phyloP scores from a whole-genome alignment of 495 filamentous ascomycete genomes.

The Jackrogersella multiformis region DNA sequence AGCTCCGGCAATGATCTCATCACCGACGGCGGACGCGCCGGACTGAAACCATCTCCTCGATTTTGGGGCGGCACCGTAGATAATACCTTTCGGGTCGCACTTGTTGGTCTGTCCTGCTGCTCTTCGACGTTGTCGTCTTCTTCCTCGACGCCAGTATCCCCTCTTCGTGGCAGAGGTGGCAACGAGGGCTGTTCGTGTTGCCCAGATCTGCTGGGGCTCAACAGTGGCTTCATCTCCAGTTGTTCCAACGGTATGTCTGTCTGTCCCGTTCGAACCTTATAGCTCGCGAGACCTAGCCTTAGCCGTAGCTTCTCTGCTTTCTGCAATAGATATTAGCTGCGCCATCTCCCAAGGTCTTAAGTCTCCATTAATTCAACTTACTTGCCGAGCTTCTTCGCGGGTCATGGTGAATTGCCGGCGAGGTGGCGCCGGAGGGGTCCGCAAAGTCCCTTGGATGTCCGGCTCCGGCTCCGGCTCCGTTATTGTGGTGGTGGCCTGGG shows the following conservation, averaged over 20 bases:
- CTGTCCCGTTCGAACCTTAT: slow-evolving; percentile 64
- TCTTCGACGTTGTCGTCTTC: slow-evolving; percentile 43
- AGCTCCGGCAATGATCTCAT: not conserved
- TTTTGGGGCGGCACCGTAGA: not conserved
- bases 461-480: slow-evolving; percentile 51
- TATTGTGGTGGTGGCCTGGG: slow-evolving; percentile 48
- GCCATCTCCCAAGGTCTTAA: not conserved
- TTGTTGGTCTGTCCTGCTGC: slow-evolving; percentile 13
- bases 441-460: too few species aligned
- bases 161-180: slow-evolving; percentile 10
- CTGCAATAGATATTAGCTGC: slow-evolving; percentile 39
- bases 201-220: not conserved
- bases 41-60: not conserved
- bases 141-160: not conserved
- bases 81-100: slow-evolving; percentile 12
- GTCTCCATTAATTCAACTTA: slow-evolving; percentile 27
- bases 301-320: slow-evolving; percentile 61
- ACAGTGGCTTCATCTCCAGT: slow-evolving; percentile 45
- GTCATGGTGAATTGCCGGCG: slow-evolving; percentile 42
- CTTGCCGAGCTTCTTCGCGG: slow-evolving; percentile 55
- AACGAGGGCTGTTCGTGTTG: not conserved
- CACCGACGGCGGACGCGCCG: not conserved
- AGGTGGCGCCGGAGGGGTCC: slow-evolving; percentile 13
- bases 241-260: slow-evolving; percentile 58
- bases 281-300: slow-evolving; percentile 60